Conservation (phyloP, 495 filamentous ascomycete genomes). For the Podospora bellae-mahoneyi region DNA sequence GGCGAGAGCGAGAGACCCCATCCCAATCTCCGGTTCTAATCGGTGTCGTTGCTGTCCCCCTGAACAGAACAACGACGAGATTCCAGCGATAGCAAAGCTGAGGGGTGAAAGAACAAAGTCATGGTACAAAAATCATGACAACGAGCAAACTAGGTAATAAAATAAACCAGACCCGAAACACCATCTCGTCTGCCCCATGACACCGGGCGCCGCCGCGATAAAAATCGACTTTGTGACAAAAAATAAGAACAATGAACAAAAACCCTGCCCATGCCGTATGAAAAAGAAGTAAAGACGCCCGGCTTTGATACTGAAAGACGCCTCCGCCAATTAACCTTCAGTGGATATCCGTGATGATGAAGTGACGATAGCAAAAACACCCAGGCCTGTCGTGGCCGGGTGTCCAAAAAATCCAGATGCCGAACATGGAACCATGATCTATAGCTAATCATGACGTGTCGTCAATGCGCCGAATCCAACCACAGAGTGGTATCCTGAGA, state of each 20-base stretch:
- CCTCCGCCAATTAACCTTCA: slow-evolving; percentile 12
- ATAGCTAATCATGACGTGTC: slow-evolving; percentile 25
- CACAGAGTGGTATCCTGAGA: slow-evolving; percentile 32
- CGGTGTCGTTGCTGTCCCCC: background rate
- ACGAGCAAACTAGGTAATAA: slow-evolving; percentile 7
- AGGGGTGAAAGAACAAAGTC: background rate
- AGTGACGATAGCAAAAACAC: slow-evolving; percentile 18
- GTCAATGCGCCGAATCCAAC: slow-evolving; percentile 32
- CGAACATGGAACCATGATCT: slow-evolving; percentile 24
- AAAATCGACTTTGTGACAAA: slow-evolving; percentile 18
- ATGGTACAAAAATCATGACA: background rate
- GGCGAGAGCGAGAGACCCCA: slow-evolving; percentile 1
- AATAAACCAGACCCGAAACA: slow-evolving; percentile 20
- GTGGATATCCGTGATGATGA: slow-evolving; percentile 19
- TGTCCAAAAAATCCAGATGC: slow-evolving; percentile 19
- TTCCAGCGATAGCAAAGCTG: background rate
- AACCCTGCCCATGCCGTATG: slow-evolving; percentile 10
- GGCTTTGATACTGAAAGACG: slow-evolving; percentile 14
- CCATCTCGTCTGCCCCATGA: slow-evolving; percentile 22
- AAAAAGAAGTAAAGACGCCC: slow-evolving; percentile 11
- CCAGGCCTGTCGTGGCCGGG: background rate
- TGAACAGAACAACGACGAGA: background rate
- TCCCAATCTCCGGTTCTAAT: background rate
- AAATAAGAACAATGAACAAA: slow-evolving; percentile 18
- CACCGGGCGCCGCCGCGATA: slow-evolving; percentile 33